A percentile compares a stretch with the other conserved stretches of the same genome.
Evolutionary conservation across 768 basidiomycete genomes (phyloP).

Genomic region (Rhodotorula taiwanensis): DNA sequence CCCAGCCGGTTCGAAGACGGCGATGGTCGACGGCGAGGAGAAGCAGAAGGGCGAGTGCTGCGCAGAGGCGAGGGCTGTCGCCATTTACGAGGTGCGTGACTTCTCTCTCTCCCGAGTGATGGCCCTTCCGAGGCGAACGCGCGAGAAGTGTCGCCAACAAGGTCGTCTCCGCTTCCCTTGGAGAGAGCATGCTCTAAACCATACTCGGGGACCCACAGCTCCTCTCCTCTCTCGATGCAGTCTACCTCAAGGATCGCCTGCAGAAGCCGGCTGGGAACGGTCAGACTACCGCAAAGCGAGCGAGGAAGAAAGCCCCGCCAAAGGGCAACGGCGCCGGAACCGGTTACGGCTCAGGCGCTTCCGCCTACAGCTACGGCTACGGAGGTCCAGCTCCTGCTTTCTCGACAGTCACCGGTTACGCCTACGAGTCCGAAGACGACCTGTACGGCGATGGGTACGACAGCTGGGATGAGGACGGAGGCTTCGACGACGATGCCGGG

Average conservation of each 20-base stretch:
- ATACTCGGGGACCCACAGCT: neutral
- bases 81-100: slow-evolving; percentile 2
- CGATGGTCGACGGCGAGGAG: neutral
- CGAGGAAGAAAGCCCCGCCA: neutral
- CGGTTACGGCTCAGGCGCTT: slow-evolving; percentile 6
- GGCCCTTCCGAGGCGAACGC: neutral
- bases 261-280: neutral
- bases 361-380: no score
- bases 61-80: neutral
- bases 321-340: slow-evolving; percentile 3
- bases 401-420: no score
- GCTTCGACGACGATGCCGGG: neutral
- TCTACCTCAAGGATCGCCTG: slow-evolving; percentile 16
- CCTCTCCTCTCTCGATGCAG: slow-evolving; percentile 14
- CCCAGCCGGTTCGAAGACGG: neutral
- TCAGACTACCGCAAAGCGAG: neutral
- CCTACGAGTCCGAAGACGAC: no score
- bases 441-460: neutral
- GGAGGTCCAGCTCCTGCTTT: no score
- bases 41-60: neutral
- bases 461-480: neutral
- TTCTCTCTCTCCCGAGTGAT: neutral
- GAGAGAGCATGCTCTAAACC: no score
- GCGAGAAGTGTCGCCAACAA: neutral
- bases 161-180: no score